Percentiles rank a stretch among this genome's conserved stretches.
These are phyloP conservation scores for Ceratobasidium sp. DNA, from an alignment of 1,284 basidiomycete species.

Conservation along the genomic window DNA sequence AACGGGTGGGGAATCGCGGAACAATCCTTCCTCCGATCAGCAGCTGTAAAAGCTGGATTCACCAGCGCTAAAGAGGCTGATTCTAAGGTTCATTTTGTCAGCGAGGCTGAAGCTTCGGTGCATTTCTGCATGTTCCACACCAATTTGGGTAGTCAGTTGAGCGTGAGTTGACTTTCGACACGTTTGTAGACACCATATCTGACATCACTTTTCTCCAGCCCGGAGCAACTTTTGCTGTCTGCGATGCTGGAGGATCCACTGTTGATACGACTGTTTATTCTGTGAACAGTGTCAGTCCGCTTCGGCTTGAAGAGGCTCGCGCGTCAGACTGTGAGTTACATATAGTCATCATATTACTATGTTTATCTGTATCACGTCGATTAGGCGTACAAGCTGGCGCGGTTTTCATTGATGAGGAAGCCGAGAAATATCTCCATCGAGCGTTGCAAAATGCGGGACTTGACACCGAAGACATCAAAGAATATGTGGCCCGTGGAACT, in stretches of 20 bases:
- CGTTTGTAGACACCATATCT: neutral
- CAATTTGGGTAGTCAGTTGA: conserved; percentile 10
- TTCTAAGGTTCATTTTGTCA: conserved; percentile 43
- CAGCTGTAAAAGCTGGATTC: conserved; percentile 42
- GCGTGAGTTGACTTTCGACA: neutral
- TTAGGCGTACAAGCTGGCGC: conserved; percentile 44
- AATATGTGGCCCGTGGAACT: conserved; percentile 12
- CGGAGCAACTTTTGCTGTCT: conserved; percentile 44
- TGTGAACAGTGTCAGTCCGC: conserved; percentile 25
- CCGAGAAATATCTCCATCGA: neutral
- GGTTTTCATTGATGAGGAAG: conserved; percentile 31
- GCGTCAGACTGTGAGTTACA: conserved; percentile 36
- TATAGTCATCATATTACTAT: no score
- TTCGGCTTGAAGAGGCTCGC: conserved; percentile 43
- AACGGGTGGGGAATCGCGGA: conserved; percentile 47
- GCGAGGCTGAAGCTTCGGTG: conserved; percentile 49
- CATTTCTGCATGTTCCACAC: conserved; percentile 46
- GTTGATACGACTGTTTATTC: conserved; percentile 49
- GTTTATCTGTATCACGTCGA: neutral
- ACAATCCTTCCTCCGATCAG: conserved; percentile 45
- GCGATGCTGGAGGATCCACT: conserved; percentile 50
- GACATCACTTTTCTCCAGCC: neutral
- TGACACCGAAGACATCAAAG: conserved; percentile 6
- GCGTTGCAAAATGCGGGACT: neutral
- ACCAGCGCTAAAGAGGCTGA: neutral